Evolutionary conservation across 371 early-diverging fungal genomes (phyloP).

Genomic region (Phascolomyces articulosus): DNA sequence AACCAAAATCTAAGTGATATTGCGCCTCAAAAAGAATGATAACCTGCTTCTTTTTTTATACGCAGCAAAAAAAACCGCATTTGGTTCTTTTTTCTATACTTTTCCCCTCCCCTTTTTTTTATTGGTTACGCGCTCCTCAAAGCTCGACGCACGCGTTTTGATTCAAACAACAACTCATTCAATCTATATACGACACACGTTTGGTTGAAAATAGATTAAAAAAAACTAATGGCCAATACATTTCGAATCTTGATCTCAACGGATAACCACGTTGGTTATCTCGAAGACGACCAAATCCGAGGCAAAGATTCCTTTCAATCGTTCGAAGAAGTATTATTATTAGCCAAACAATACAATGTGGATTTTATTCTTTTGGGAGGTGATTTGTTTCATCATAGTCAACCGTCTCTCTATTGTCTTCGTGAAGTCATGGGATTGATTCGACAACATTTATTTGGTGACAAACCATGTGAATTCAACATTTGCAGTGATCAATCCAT

Average conservation of each 20-base stretch:
- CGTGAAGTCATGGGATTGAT: constrained; percentile 80
- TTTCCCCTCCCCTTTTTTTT: too few relatives aligned
- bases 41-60: too few relatives aligned
- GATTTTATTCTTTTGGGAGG: constrained; percentile 98
- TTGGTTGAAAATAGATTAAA: too few relatives aligned
- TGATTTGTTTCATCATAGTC: constrained; percentile 98
- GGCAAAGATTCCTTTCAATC: constrained; percentile 91
- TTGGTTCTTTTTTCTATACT: too few relatives aligned
- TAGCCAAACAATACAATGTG: constrained; percentile 78
- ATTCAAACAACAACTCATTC: too few relatives aligned
- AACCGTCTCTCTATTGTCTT: constrained; percentile 88
- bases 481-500: constrained; percentile 76
- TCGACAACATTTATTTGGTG: constrained; percentile 85
- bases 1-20: too few relatives aligned
- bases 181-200: neutral
- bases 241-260: constrained; percentile 85
- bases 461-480: constrained; percentile 71
- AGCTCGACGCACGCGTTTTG: too few relatives aligned
- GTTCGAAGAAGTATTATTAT: constrained; percentile 93
- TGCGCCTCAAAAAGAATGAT: too few relatives aligned
- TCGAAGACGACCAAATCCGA: constrained; percentile 94
- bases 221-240: too few relatives aligned
- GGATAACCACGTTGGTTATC: constrained; percentile 98
- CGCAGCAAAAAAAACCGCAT: too few relatives aligned
- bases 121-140: too few relatives aligned